These are phyloP conservation scores for Cinnamomum chago DNA, from an alignment of 164 flowering plant species.

Conservation along the genomic window DNA sequence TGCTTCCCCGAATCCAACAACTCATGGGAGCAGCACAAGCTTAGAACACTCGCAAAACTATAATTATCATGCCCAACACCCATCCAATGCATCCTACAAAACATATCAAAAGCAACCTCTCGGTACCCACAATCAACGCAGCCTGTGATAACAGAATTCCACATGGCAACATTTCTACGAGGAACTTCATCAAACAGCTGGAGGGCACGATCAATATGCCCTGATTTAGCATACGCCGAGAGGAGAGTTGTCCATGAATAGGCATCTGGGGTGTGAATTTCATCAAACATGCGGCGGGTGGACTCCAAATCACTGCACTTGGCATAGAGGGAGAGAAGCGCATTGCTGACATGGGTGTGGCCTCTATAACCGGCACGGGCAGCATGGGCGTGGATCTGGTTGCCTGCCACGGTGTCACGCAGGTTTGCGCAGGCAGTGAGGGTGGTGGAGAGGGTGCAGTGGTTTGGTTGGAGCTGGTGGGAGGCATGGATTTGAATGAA, in stretches of 20 bases:
- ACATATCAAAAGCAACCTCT: conserved; percentile 41
- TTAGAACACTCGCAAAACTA: conserved; percentile 55
- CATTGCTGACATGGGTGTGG: conserved; percentile 47
- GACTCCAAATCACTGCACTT: conserved; percentile 41
- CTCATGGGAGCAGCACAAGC: conserved; percentile 40
- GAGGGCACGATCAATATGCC: conserved; percentile 35
- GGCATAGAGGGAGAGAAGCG: conserved; percentile 59
- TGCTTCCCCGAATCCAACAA: conserved; percentile 48
- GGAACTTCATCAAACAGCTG: conserved; percentile 47
- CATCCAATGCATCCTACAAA: conserved; percentile 42
- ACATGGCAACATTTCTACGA: conserved; percentile 33
- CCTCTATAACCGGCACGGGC: conserved; percentile 37
- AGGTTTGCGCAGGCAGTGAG: conserved; percentile 54
- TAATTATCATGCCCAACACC: conserved; percentile 58
- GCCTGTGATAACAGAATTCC: conserved; percentile 79
- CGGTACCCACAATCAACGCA: conserved; percentile 41
- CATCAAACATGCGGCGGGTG: conserved; percentile 39
- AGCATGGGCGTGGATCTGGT: conserved; percentile 52
- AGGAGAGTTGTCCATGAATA: conserved; percentile 68
- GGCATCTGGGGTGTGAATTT: conserved; percentile 54
- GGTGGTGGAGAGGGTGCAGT: no score
- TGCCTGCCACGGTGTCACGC: conserved; percentile 29
- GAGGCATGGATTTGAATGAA: no score
- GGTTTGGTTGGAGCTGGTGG: no score
- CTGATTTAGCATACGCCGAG: conserved; percentile 47